Conservation (phyloP, 768 basidiomycete genomes). For the Boletellus ananas region DNA sequence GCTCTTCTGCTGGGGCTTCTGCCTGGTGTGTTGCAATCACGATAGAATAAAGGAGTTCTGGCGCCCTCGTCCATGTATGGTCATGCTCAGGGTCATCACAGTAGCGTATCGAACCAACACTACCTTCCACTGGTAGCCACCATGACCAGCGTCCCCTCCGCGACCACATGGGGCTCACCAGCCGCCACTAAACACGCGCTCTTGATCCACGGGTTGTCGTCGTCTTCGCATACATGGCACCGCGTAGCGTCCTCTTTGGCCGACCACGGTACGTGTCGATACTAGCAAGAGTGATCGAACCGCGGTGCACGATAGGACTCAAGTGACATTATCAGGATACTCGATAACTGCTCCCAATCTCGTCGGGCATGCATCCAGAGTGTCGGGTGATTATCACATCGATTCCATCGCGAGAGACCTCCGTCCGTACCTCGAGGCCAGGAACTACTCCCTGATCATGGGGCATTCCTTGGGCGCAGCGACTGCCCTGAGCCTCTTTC, state of each 20-base stretch:
- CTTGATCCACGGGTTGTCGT: constrained; percentile 25
- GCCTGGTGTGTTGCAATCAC: too few relatives aligned
- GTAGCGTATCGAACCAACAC: too few relatives aligned
- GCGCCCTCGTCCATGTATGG: too few relatives aligned
- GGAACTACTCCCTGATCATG: constrained; percentile 11
- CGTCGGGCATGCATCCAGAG: constrained; percentile 14
- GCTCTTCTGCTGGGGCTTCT: too few relatives aligned
- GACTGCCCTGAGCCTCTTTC: constrained; percentile 5
- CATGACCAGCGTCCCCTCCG: constrained; percentile 19
- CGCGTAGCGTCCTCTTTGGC: constrained; percentile 15
- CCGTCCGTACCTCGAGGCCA: constrained; percentile 13
- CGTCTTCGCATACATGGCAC: constrained; percentile 19
- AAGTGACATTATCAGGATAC: constrained; percentile 14
- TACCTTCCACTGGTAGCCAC: neutral
- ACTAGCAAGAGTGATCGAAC: too few relatives aligned
- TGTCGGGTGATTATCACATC: constrained; percentile 10
- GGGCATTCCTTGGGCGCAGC: constrained; percentile 20
- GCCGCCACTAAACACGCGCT: constrained; percentile 22
- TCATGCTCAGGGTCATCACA: too few relatives aligned
- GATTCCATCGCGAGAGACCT: constrained; percentile 15
- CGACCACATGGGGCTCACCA: constrained; percentile 21
- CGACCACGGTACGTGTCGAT: constrained; percentile 10
- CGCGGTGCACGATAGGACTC: neutral
- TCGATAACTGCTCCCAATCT: constrained; percentile 23
- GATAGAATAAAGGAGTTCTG: too few relatives aligned